phyloP scores from a whole-genome alignment of 352 stramenopile species.

The Pythium myriotylum region DNA sequence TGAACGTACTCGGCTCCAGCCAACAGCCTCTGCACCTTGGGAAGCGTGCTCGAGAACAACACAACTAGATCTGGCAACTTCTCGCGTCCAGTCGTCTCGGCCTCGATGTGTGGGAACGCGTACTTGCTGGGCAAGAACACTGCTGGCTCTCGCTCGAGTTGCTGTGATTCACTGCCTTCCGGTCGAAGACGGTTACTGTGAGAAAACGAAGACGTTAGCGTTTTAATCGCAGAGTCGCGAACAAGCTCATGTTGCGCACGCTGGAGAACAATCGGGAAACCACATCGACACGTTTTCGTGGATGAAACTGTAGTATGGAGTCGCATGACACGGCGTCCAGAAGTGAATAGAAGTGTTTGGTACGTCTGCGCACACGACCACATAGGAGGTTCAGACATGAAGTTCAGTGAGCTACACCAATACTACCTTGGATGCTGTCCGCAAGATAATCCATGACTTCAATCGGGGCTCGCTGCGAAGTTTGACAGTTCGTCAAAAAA shows the following conservation, averaged over 20 bases:
- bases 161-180: constrained; percentile 68
- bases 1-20: constrained; percentile 40
- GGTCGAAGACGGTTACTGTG: constrained; percentile 59
- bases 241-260: constrained; percentile 39
- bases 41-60: constrained; percentile 57
- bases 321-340: constrained; percentile 85
- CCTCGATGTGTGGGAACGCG: constrained; percentile 32
- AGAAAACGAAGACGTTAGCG: not conserved
- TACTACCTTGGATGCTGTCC: constrained; percentile 51
- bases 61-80: constrained; percentile 67
- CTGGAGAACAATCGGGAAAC: constrained; percentile 84
- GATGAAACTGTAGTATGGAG: constrained; percentile 87
- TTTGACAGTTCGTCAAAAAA: not conserved
- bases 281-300: constrained; percentile 85
- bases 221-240: not conserved
- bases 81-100: constrained; percentile 24
- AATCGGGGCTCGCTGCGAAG: constrained; percentile 54
- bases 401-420: not conserved
- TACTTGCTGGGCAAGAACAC: constrained; percentile 63
- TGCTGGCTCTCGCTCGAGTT: constrained; percentile 56
- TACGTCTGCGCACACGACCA: not conserved
- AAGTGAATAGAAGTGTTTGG: constrained; percentile 73
- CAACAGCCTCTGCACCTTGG: constrained; percentile 54
- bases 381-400: not conserved
- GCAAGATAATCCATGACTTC: constrained; percentile 85